These are phyloP conservation scores for Aureobasidium sp. DNA, from an alignment of 2,329 filamentous ascomycete species.

Conservation along the genomic window DNA sequence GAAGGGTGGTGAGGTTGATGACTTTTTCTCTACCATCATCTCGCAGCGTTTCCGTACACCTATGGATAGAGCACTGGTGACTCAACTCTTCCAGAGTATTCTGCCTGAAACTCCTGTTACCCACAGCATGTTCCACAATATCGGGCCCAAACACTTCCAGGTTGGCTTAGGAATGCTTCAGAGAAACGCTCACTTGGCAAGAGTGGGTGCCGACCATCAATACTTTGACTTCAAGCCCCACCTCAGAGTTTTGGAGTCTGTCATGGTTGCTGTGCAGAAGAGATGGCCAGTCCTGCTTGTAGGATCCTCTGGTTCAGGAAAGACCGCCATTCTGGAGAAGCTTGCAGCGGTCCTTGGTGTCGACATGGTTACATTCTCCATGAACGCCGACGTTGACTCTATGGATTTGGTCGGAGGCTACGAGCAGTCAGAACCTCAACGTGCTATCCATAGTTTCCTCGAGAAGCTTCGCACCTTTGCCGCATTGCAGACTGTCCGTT, in stretches of 20 bases:
- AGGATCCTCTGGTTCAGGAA: conserved; percentile 77
- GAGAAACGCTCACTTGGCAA: conserved; percentile 40
- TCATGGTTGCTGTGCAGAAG: conserved; percentile 79
- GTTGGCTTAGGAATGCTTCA: conserved; percentile 67
- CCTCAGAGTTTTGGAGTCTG: conserved; percentile 69
- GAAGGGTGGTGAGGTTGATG: conserved; percentile 50
- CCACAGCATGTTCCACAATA: conserved; percentile 61
- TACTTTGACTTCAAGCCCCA: conserved; percentile 30
- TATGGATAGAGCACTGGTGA: conserved; percentile 58
- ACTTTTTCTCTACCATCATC: conserved; percentile 77
- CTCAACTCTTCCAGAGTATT: conserved; percentile 55
- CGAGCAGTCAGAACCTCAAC: conserved; percentile 79
- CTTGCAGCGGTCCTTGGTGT: conserved; percentile 73
- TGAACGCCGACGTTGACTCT: conserved; percentile 92
- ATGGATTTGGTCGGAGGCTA: conserved; percentile 97
- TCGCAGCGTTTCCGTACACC: conserved; percentile 75
- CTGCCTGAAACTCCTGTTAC: conserved; percentile 43
- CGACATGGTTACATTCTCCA: conserved; percentile 68
- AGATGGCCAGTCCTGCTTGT: conserved; percentile 85
- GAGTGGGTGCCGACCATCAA: neutral
- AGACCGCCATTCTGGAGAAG: conserved; percentile 70
- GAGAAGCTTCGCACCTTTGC: conserved; percentile 34
- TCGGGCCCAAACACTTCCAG: conserved; percentile 60
- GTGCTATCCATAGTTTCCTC: conserved; percentile 58
- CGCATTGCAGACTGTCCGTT: neutral